These are phyloP conservation scores for Scheffersomyces coipomensis DNA, from an alignment of 805 yeast species.

Conservation along the genomic window DNA sequence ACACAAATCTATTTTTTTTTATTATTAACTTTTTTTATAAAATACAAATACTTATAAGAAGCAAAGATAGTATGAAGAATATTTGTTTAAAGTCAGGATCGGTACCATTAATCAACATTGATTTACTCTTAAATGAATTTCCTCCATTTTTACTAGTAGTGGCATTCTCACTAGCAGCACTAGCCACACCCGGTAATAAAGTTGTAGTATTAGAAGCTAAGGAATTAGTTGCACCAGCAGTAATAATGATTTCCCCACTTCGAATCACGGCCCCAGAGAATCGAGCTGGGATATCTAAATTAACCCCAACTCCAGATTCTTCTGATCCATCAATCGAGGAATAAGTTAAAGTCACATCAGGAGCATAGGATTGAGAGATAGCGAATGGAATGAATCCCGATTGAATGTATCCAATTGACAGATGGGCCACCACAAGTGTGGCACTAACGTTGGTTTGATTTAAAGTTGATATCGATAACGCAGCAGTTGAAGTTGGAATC, in stretches of 20 bases:
- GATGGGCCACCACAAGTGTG: constrained; percentile 7
- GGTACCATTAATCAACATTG: too few relatives aligned
- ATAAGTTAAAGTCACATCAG: constrained; percentile 9
- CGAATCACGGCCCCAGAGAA: constrained; percentile 23
- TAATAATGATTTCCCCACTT: constrained; percentile 27
- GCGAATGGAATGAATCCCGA: constrained; percentile 56
- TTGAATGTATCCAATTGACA: constrained; percentile 24
- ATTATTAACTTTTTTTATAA: too few relatives aligned
- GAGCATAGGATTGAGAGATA: constrained; percentile 7
- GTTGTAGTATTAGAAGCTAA: not conserved
- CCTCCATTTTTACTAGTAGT: constrained; percentile 4
- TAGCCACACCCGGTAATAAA: constrained; percentile 7
- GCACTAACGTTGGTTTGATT: not conserved
- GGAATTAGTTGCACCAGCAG: constrained; percentile 12
- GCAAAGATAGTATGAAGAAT: not conserved
- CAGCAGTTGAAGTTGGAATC: not conserved
- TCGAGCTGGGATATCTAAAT: constrained; percentile 19
- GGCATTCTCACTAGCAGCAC: constrained; percentile 7
- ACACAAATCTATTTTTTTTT: not conserved
- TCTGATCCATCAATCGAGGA: constrained; percentile 1
- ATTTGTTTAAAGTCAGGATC: too few relatives aligned
- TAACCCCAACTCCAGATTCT: constrained; percentile 1
- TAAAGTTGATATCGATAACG: not conserved
- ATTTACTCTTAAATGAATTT: too few relatives aligned
- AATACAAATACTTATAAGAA: too few relatives aligned